These are phyloP conservation scores for Sporothrix schenckii DNA, from an alignment of 2,329 filamentous ascomycete genomes.

Conservation along the genomic window DNA sequence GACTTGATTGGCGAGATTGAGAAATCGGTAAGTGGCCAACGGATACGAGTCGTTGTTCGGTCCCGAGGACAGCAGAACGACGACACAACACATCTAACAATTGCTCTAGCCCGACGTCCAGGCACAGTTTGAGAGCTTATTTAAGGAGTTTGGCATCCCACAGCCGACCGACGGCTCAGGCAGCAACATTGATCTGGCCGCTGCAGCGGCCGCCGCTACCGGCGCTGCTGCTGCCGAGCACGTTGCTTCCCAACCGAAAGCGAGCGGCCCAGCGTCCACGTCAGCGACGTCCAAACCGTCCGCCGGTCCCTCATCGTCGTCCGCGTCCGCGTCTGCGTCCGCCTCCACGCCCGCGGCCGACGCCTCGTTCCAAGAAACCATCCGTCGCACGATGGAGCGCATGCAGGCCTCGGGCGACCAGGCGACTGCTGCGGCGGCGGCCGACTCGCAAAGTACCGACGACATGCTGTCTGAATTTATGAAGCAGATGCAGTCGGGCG, in stretches of 20 bases:
- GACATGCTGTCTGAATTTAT: slow-evolving; percentile 92
- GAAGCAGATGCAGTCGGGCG: slow-evolving; percentile 75
- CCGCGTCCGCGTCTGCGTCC: slow-evolving; percentile 40
- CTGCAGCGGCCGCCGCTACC: slow-evolving; percentile 37
- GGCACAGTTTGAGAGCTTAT: slow-evolving; percentile 75
- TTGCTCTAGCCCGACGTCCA: slow-evolving; percentile 67
- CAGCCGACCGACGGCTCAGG: background rate
- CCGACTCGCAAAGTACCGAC: slow-evolving; percentile 59
- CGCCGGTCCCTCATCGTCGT: slow-evolving; percentile 37
- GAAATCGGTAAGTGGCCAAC: slow-evolving; percentile 53
- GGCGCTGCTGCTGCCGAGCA: slow-evolving; percentile 38
- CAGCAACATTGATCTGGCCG: slow-evolving; percentile 38
- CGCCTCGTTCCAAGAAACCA: slow-evolving; percentile 85
- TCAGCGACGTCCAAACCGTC: slow-evolving; percentile 44
- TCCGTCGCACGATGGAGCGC: slow-evolving; percentile 90
- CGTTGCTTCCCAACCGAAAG: slow-evolving; percentile 23
- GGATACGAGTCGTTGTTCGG: background rate
- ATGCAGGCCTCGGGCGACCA: slow-evolving; percentile 89
- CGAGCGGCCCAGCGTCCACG: slow-evolving; percentile 40
- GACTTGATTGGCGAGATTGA: slow-evolving; percentile 74
- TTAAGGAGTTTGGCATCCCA: slow-evolving; percentile 65
- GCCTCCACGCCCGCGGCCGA: slow-evolving; percentile 41
- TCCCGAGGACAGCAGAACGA: too few relatives aligned
- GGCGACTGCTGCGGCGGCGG: slow-evolving; percentile 76
- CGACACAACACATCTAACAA: background rate